Percentiles rank a stretch among this genome's conserved stretches.
Evolutionary conservation across 1,139 yeast genomes (phyloP).

Genomic region (Hyphopichia khmerensis): DNA sequence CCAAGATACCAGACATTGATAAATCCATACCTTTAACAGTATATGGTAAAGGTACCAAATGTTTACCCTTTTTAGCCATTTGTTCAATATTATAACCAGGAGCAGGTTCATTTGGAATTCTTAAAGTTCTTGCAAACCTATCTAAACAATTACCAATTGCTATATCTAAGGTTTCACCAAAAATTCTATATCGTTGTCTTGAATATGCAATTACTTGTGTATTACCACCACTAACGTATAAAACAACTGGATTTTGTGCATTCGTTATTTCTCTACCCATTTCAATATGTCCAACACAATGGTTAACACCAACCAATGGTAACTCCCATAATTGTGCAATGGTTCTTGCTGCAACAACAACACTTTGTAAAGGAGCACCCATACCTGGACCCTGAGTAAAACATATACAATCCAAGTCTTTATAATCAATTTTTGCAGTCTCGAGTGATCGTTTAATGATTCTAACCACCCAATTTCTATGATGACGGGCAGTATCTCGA

Average conservation of each 20-base stretch:
- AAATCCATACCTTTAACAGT: slow-evolving; percentile 98
- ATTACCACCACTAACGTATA: slow-evolving; percentile 97
- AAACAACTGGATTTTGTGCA: slow-evolving; percentile 90
- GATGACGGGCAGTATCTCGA: slow-evolving; percentile 94
- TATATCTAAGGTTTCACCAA: slow-evolving; percentile 95
- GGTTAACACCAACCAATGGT: slow-evolving; percentile 93
- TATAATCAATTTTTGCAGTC: slow-evolving; percentile 57
- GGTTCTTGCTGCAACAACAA: slow-evolving; percentile 89
- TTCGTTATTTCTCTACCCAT: slow-evolving; percentile 99
- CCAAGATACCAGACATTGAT: slow-evolving; percentile 93
- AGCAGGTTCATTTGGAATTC: slow-evolving; percentile 88
- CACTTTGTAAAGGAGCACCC: slow-evolving; percentile 98
- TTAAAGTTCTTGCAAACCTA: slow-evolving; percentile 87
- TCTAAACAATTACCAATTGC: slow-evolving; percentile 98
- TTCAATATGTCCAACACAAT: slow-evolving; percentile 96
- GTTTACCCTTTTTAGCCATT: slow-evolving; percentile 73
- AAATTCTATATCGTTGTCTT: slow-evolving; percentile 85
- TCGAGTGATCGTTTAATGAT: slow-evolving; percentile 63
- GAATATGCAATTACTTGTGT: slow-evolving; percentile 98
- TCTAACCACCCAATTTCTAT: slow-evolving; percentile 91
- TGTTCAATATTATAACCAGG: slow-evolving; percentile 98
- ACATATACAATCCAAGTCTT: slow-evolving; percentile 83
- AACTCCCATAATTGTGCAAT: slow-evolving; percentile 75
- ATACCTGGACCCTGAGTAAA: slow-evolving; percentile 99
- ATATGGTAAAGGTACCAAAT: slow-evolving; percentile 79